Base-by-base conservation (phyloP, 768 basidiomycete genomes). In the Mycena metata region DNA sequence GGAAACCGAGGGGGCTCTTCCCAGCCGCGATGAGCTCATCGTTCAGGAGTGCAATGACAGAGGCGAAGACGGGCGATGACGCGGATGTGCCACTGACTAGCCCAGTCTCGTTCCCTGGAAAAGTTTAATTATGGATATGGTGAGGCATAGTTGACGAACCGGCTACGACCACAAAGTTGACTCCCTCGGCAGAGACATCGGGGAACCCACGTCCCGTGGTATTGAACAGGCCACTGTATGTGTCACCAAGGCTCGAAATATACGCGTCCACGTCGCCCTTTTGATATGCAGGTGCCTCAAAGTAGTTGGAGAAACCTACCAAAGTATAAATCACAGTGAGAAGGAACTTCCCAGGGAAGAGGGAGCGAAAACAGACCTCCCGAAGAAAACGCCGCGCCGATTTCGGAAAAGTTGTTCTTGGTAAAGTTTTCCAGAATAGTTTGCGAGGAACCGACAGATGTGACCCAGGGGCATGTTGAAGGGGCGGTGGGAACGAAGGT, bases 221-320 rank as follows among this genome's bases (percentile, higher is more conserved):
- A 30, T 72, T 72, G 60, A 55, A 76, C 17, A 52, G n/a, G n/a
- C n/a, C n/a, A n/a, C n/a, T n/a, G n/a, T n/a, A n/a, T n/a, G n/a
- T n/a, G n/a, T n/a, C n/a, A 2, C 73, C 72, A 36, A 66, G 52
- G 4, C 70, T 64, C 47, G 54, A 57, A 71, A 83, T 41, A 59
- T 78, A 83, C n/a, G 59, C 42, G 2, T 52, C 24, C 15, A 82
- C 81, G 24, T 69, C 76, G 0, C 33, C 54, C 61, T 75, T 67
- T 61, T 83, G 82, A 60, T 84, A 83, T 9, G 66, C 45, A 19
- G 82, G 82, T 5, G 75, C 64, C 13, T 72, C 56, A 64, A 83
- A 83, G 70, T 76, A 77, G 72, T 83, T 83, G 67, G 79, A 79
- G 72, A 83, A 83, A 64, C 82, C 82, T 46, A 65, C 83, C 82